Conservation (phyloP, 2,329 filamentous ascomycete species). For the Paraphoma sp. region DNA sequence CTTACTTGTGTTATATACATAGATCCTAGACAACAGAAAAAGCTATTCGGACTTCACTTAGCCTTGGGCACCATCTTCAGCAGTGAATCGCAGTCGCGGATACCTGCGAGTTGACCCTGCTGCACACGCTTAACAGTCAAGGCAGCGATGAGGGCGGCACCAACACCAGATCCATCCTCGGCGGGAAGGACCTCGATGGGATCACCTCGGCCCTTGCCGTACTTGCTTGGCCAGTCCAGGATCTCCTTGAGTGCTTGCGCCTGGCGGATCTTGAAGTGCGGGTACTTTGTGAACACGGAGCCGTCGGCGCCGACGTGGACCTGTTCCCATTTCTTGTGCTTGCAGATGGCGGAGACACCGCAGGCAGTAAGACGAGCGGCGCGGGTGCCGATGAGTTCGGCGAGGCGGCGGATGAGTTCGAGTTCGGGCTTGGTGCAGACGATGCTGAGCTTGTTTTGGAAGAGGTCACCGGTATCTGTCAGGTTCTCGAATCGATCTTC, state of each 20-base stretch:
- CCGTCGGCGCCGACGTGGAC: slow-evolving; percentile 97
- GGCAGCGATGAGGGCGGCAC: slow-evolving; percentile 89
- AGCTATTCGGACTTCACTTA: background rate
- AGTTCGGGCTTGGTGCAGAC: slow-evolving; percentile 77
- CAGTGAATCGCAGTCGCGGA: slow-evolving; percentile 59
- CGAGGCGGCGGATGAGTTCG: slow-evolving; percentile 84
- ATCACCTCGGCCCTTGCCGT: slow-evolving; percentile 68
- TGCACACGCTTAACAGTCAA: slow-evolving; percentile 69
- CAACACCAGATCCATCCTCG: slow-evolving; percentile 97
- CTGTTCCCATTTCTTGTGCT: slow-evolving; percentile 86
- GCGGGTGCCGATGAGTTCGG: slow-evolving; percentile 93
- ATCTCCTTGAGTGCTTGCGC: slow-evolving; percentile 92
- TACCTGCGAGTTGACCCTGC: slow-evolving; percentile 65
- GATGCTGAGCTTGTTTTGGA: slow-evolving; percentile 77
- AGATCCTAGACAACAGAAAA: too few species aligned
- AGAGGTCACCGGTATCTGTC: slow-evolving; percentile 83
- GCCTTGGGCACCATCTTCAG: slow-evolving; percentile 36
- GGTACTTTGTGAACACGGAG: slow-evolving; percentile 99
- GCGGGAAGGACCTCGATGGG: slow-evolving; percentile 87
- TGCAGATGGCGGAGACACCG: slow-evolving; percentile 94
- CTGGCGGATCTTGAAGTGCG: slow-evolving; percentile 93
- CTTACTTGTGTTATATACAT: too few species aligned
- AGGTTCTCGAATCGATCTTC: slow-evolving; percentile 97
- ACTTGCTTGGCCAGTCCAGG: slow-evolving; percentile 87
- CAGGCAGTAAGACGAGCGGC: slow-evolving; percentile 92